Evolutionary conservation across 192 early-diverging fungal genomes (phyloP).

Genomic region (Spizellomyces punctatus): DNA sequence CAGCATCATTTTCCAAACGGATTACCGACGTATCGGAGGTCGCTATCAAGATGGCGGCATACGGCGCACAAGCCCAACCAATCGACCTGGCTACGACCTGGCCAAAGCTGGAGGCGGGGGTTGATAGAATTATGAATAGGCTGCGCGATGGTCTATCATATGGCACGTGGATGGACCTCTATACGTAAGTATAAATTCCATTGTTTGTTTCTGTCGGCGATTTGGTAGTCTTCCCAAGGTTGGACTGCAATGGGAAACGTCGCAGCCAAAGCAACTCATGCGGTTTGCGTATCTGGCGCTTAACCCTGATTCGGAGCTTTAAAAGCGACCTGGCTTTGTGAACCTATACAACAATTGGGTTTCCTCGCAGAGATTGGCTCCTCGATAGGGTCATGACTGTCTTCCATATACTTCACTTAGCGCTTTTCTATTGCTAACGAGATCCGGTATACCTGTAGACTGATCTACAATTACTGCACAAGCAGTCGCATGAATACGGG

Average conservation of each 20-base stretch:
- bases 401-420: too few relatives aligned
- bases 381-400: too few relatives aligned
- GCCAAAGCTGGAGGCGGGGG: constrained; percentile 72
- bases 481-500: constrained; percentile 42
- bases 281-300: too few relatives aligned
- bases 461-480: constrained; percentile 81
- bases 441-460: constrained; percentile 33
- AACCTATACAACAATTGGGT: too few relatives aligned
- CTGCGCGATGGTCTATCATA: constrained; percentile 74
- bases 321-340: too few relatives aligned
- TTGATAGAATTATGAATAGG: constrained; percentile 79
- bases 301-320: too few relatives aligned
- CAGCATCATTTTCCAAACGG: neutral
- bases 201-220: too few relatives aligned
- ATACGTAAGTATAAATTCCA: constrained; percentile 70
- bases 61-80: neutral
- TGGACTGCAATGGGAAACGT: too few relatives aligned
- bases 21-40: neutral
- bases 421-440: too few relatives aligned
- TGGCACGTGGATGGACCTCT: constrained; percentile 78
- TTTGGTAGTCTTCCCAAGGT: too few relatives aligned
- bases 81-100: constrained; percentile 65
- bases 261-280: too few relatives aligned
- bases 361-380: too few relatives aligned
- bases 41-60: constrained; percentile 15